These are phyloP conservation scores for Glycine soja DNA, from an alignment of 306 rosid species.

Conservation along the genomic window DNA sequence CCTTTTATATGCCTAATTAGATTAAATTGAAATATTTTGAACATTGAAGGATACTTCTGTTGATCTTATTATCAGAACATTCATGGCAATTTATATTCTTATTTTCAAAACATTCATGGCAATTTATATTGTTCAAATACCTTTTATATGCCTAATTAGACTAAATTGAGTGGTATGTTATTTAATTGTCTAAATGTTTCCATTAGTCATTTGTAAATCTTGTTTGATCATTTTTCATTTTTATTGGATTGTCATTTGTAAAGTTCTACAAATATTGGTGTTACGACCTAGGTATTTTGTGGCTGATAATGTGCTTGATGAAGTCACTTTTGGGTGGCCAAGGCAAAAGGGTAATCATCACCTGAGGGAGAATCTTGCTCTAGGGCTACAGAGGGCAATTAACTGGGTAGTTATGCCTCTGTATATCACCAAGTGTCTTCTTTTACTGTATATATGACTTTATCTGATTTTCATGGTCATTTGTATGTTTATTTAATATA, in stretches of 20 bases:
- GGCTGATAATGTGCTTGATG: slow-evolving; percentile 87
- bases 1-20: slow-evolving; percentile 8
- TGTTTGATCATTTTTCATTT: slow-evolving; percentile 1
- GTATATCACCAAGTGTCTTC: slow-evolving; percentile 24
- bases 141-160: neutral
- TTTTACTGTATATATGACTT: slow-evolving; percentile 22
- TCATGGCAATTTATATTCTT: no score
- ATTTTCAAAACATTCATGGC: slow-evolving; percentile 10
- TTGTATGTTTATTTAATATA: slow-evolving; percentile 2
- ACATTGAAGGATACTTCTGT: neutral
- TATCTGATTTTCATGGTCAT: slow-evolving; percentile 32
- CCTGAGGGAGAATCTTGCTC: slow-evolving; percentile 77
- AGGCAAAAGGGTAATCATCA: slow-evolving; percentile 71
- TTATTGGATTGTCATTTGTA: slow-evolving; percentile 32
- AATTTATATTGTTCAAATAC: neutral
- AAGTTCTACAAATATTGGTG: slow-evolving; percentile 32
- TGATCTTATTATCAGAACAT: slow-evolving; percentile 14
- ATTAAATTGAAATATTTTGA: slow-evolving; percentile 33
- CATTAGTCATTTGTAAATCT: slow-evolving; percentile 33
- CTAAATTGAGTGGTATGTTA: neutral
- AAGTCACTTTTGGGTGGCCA: slow-evolving; percentile 98
- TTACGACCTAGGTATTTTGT: slow-evolving; percentile 77
- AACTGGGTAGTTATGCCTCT: slow-evolving; percentile 73
- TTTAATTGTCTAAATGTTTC: slow-evolving; percentile 33
- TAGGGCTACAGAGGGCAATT: slow-evolving; percentile 87